Percentiles rank a stretch among this genome's conserved stretches.
Conservation (phyloP, 306 rosid genomes). For the Vigna hirtella region DNA sequence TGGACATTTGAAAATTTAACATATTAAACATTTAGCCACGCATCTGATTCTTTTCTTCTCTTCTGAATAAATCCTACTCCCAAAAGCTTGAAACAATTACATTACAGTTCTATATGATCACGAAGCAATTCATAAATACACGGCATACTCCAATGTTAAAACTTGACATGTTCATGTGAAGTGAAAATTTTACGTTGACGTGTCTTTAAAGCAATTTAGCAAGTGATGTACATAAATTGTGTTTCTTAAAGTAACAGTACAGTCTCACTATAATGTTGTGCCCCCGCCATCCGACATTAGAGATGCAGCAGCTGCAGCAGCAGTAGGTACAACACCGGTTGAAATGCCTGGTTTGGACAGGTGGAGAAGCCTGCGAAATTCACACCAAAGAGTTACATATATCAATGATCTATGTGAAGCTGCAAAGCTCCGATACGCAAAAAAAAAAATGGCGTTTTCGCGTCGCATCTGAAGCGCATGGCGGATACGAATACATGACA, state of each 20-base stretch:
- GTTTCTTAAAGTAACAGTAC: slow-evolving; percentile 7
- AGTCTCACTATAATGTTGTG: slow-evolving; percentile 57
- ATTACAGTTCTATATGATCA: neutral
- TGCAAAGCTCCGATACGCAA: too few species aligned
- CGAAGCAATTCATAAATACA: neutral
- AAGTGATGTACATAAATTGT: neutral
- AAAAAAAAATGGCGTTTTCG: too few species aligned
- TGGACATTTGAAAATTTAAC: too few species aligned
- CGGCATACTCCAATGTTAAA: neutral
- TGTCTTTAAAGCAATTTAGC: neutral
- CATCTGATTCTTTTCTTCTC: neutral
- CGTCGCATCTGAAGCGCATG: too few species aligned
- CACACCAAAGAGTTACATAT: slow-evolving; percentile 28
- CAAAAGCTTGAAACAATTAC: neutral
- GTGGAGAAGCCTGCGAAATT: slow-evolving; percentile 86
- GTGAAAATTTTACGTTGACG: neutral
- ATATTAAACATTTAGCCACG: too few species aligned
- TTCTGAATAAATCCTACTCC: neutral
- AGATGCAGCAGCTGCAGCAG: slow-evolving; percentile 98
- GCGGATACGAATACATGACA: too few species aligned
- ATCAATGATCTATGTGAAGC: slow-evolving; percentile 16
- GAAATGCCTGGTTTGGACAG: slow-evolving; percentile 92
- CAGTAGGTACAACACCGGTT: slow-evolving; percentile 95
- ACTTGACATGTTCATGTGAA: neutral
- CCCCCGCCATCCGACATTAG: slow-evolving; percentile 93